Base-by-base conservation (phyloP, 1,284 basidiomycete species). In the Ganoderma lingzhi region DNA sequence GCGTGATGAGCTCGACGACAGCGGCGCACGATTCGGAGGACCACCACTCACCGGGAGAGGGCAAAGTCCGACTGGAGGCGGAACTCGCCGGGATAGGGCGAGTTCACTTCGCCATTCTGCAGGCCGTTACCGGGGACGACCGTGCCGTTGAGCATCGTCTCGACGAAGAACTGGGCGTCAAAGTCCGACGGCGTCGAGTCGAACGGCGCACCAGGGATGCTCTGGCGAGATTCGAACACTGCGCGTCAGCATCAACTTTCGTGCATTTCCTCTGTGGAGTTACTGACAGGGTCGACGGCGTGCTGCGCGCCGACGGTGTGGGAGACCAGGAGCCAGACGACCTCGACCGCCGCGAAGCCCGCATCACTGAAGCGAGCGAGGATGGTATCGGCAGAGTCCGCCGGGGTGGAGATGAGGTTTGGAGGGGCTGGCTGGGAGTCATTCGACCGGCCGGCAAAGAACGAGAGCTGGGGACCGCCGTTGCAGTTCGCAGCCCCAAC, bases 101-200 rank as follows among this genome's bases (percentile, higher is more conserved):
- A 79, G 62, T 72, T 66, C n/a, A 71, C 75, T 67, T 80, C 78
- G 44, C 80, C 80, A 48, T 66, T 62, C 60, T 78, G 72, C n/a
- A 71, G 67, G 23, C 71, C 76, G 39, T 71, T 76, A 6, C 76
- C 80, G 23, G 82, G 81, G 73, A 79, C 79, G 6, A 68, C 56
- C 0, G 75, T 78, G 37, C 82, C 82, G 51, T 76, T 72, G 37
- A 84, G 78, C 67, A 80, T 77, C 37, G 80, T 79, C 73, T 83
- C 81, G 62, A 83, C 73, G 74, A 82, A 84, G 76, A 84, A 80
- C 72, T 84, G 83, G 14, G 81, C 76, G 71, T 84, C 83, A 69
- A 84, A 83, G 41, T 76, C 68, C 28, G 59, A 66, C 10, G 79
- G 78, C 14, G 79, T 80, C 37, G 78, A 79, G 70, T 80, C 78